These are phyloP conservation scores for Penicillium goetzii DNA, from an alignment of 495 filamentous ascomycete species.

Conservation along the genomic window DNA sequence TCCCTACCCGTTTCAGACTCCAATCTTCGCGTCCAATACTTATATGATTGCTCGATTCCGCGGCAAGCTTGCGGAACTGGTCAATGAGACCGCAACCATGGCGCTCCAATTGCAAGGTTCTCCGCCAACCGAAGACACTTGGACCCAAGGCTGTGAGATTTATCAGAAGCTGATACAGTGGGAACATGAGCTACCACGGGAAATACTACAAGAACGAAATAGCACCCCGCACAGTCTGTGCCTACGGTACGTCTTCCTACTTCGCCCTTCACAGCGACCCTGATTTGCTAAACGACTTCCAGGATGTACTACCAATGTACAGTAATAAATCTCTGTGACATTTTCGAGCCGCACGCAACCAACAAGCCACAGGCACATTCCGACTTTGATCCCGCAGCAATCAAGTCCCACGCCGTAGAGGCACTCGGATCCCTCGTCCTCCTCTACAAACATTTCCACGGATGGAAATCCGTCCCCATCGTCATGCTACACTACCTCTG, in stretches of 20 bases:
- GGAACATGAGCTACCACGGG: not conserved
- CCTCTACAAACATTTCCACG: constrained; percentile 28
- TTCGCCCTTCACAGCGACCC: no score
- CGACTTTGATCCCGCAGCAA: not conserved
- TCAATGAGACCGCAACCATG: not conserved
- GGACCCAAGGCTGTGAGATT: not conserved
- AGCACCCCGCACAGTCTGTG: constrained; percentile 8
- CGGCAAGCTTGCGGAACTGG: not conserved
- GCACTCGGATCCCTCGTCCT: constrained; percentile 31
- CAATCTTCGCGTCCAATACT: not conserved
- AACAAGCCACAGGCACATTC: not conserved
- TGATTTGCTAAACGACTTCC: not conserved
- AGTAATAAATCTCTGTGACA: not conserved
- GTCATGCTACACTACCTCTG: constrained; percentile 38
- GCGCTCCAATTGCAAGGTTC: not conserved
- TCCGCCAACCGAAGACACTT: not conserved
- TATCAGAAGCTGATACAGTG: constrained; percentile 1
- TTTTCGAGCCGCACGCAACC: not conserved
- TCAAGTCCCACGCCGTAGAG: constrained; percentile 19
- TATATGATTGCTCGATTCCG: constrained; percentile 3
- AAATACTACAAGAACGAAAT: not conserved
- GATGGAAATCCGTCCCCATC: constrained; percentile 35
- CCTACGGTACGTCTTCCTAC: not conserved
- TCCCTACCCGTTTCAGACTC: constrained; percentile 3
- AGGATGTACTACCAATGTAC: constrained; percentile 3